Evolutionary conservation across 176 grass and related monocot species (phyloP).

Genomic region (Oryza officinalis): DNA sequence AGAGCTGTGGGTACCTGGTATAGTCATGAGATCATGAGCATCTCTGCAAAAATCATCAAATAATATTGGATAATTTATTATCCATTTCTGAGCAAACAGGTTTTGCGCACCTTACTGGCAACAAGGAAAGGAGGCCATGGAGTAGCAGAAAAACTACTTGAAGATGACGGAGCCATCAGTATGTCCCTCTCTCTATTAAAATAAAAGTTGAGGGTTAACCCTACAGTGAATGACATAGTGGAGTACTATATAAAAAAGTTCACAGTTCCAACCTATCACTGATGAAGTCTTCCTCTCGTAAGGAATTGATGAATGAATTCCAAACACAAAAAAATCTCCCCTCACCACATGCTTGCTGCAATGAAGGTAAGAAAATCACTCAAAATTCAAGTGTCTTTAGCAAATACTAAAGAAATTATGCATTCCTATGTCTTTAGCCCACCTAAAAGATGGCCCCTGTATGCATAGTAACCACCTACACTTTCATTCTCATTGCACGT

Average conservation of each 20-base stretch:
- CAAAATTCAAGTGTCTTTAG: neutral
- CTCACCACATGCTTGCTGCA: constrained; percentile 44
- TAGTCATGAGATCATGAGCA: constrained; percentile 24
- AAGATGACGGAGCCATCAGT: constrained; percentile 68
- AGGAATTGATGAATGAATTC: constrained; percentile 72
- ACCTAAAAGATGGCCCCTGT: neutral
- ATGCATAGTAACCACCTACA: neutral
- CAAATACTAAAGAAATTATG: constrained; percentile 8
- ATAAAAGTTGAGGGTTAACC: constrained; percentile 27
- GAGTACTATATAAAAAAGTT: constrained; percentile 18
- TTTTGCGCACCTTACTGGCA: constrained; percentile 58
- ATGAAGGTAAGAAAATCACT: constrained; percentile 10
- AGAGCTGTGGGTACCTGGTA: constrained; percentile 70
- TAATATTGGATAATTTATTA: neutral
- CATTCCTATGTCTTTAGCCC: neutral
- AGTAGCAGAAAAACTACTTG: constrained; percentile 50
- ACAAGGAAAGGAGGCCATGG: constrained; percentile 76
- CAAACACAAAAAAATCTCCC: constrained; percentile 67
- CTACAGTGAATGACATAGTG: constrained; percentile 20
- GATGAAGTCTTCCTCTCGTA: constrained; percentile 73
- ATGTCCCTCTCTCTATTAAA: constrained; percentile 62
- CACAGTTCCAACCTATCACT: constrained; percentile 49
- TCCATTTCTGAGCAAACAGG: constrained; percentile 15
- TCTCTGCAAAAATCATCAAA: constrained; percentile 6
- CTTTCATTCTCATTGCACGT: neutral